Conservation (phyloP, 148 eudicot genomes). For the Oxyria digyna region DNA sequence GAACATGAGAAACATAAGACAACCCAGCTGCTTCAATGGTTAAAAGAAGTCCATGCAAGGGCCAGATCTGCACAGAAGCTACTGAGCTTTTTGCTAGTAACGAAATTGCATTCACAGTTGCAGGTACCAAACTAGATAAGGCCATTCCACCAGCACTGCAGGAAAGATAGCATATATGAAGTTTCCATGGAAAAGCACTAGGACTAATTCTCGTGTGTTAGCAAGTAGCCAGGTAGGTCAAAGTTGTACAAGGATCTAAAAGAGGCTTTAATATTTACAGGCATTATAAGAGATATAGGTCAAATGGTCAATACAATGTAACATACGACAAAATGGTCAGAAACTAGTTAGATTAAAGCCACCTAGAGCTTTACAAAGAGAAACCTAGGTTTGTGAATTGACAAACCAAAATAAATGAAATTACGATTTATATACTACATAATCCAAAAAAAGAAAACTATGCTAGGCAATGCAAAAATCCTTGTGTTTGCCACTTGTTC, state of each 20-base stretch:
- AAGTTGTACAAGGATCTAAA: background rate
- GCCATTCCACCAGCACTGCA: constrained; percentile 99
- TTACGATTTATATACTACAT: no score
- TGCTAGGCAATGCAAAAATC: background rate
- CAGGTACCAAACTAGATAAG: constrained; percentile 81
- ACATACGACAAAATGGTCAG: background rate
- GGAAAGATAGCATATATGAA: constrained; percentile 17
- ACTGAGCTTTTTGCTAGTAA: constrained; percentile 68
- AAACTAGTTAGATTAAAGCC: background rate
- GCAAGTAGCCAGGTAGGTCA: background rate
- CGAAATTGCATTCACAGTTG: constrained; percentile 78
- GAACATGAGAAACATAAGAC: constrained; percentile 85
- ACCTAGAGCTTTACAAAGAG: no score
- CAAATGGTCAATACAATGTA: background rate
- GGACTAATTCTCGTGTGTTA: background rate
- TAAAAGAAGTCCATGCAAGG: constrained; percentile 86
- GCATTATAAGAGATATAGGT: background rate
- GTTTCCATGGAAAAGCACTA: background rate
- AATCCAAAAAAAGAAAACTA: background rate
- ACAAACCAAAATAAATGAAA: no score
- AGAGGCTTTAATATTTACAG: background rate
- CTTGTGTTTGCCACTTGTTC: background rate
- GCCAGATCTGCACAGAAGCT: constrained; percentile 77
- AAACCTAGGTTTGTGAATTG: no score
- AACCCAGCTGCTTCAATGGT: constrained; percentile 96